phyloP scores from a whole-genome alignment of 805 yeast species.

The Yamadazyma paraphyllophila region DNA sequence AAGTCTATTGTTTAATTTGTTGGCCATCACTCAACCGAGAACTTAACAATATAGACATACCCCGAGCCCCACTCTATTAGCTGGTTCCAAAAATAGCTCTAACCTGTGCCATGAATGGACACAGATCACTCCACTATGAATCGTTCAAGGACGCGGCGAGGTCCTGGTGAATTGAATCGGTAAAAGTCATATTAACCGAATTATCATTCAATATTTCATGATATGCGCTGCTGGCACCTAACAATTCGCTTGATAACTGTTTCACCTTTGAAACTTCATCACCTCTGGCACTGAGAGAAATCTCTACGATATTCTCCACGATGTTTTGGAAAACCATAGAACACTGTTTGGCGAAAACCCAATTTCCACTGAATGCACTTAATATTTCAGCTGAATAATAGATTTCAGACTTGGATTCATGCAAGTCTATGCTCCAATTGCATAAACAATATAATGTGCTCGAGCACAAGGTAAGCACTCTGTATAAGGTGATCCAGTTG shows the following conservation, averaged over 20 bases:
- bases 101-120: too few species aligned
- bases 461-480: constrained; percentile 47
- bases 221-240: constrained; percentile 45
- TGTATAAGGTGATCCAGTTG: constrained; percentile 49
- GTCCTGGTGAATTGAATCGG: constrained; percentile 1
- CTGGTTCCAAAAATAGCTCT: too few species aligned
- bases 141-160: neutral
- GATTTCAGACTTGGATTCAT: constrained; percentile 46
- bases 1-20: too few species aligned
- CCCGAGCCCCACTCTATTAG: too few species aligned
- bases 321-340: constrained; percentile 44
- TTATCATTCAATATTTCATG: constrained; percentile 47
- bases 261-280: constrained; percentile 34
- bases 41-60: too few species aligned
- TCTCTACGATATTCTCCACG: constrained; percentile 44
- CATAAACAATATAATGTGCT: constrained; percentile 47
- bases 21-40: too few species aligned
- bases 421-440: constrained; percentile 45
- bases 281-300: constrained; percentile 28
- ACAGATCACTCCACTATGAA: neutral
- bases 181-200: constrained; percentile 33
- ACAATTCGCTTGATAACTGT: constrained; percentile 36
- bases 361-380: constrained; percentile 44
- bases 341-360: constrained; percentile 47
- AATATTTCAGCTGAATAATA: constrained; percentile 46